phyloP scores from a whole-genome alignment of 2,329 filamentous ascomycete genomes.

The Colletotrichum spaethianum region DNA sequence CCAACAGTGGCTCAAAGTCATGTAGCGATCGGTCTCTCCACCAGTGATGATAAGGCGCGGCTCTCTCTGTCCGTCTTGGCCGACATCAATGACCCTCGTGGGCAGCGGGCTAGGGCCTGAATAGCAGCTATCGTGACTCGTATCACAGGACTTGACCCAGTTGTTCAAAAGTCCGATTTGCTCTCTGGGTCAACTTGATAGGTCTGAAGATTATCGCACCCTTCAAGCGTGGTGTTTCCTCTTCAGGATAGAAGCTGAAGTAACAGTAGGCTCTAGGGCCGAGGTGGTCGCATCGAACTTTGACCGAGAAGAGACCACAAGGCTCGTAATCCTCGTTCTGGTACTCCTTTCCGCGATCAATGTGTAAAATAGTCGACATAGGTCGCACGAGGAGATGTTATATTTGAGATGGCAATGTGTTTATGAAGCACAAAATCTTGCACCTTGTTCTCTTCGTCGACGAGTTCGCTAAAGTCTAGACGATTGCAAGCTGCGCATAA shows the following conservation, averaged over 20 bases:
- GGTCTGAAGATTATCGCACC: neutral
- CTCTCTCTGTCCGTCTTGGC: neutral
- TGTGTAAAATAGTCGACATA: neutral
- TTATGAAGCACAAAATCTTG: neutral
- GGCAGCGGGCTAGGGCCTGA: neutral
- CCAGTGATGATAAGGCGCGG: neutral
- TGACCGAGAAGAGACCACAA: neutral
- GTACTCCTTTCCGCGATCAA: neutral
- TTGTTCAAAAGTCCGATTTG: neutral
- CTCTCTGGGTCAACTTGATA: neutral
- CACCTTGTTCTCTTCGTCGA: neutral
- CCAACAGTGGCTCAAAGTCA: slow-evolving; percentile 19
- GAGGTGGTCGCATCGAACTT: neutral
- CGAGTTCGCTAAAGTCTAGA: neutral
- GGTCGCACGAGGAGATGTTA: neutral
- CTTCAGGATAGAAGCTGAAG: slow-evolving; percentile 3
- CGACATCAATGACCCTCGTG: slow-evolving; percentile 12
- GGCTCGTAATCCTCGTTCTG: neutral
- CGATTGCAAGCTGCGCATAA: neutral
- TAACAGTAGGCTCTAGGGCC: neutral
- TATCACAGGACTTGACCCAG: slow-evolving; percentile 1
- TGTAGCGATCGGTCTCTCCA: neutral
- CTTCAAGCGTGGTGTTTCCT: neutral
- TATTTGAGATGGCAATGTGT: neutral
- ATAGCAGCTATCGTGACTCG: neutral